These are phyloP conservation scores for Vachellia pachyceras DNA, from an alignment of 306 rosid species.

Conservation along the genomic window DNA sequence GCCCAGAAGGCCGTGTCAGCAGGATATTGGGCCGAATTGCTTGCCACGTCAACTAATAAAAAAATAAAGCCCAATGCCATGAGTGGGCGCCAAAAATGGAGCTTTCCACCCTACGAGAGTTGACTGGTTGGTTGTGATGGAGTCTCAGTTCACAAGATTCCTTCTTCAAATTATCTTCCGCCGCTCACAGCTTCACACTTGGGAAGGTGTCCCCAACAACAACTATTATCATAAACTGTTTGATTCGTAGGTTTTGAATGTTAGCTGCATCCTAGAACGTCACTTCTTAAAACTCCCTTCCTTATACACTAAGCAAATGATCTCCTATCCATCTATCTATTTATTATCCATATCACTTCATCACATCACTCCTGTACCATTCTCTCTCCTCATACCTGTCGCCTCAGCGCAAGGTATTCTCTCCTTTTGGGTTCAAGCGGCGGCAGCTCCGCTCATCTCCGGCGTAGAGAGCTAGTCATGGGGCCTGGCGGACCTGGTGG, in stretches of 20 bases:
- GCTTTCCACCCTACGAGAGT: background rate
- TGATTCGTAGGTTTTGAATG: slow-evolving; percentile 15
- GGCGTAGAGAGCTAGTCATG: background rate
- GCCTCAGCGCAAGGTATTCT: background rate
- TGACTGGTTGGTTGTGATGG: background rate
- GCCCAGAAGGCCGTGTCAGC: background rate
- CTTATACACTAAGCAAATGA: background rate
- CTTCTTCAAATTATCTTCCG: background rate
- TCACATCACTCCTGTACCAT: background rate
- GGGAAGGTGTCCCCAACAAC: background rate
- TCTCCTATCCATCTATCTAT: background rate
- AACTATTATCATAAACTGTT: background rate
- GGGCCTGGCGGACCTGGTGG: slow-evolving; percentile 41
- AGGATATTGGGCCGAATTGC: background rate
- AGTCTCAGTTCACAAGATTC: background rate
- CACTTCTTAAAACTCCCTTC: background rate
- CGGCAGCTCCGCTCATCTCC: background rate
- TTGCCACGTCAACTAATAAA: background rate
- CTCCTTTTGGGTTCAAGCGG: background rate
- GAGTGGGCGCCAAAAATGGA: no score
- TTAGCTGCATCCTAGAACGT: background rate
- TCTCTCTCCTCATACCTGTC: background rate
- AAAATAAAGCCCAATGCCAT: background rate
- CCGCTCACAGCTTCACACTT: background rate
- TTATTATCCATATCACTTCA: background rate